Evolutionary conservation across 2,329 filamentous ascomycete genomes (phyloP).

Genomic region (Cladosporium sp.): DNA sequence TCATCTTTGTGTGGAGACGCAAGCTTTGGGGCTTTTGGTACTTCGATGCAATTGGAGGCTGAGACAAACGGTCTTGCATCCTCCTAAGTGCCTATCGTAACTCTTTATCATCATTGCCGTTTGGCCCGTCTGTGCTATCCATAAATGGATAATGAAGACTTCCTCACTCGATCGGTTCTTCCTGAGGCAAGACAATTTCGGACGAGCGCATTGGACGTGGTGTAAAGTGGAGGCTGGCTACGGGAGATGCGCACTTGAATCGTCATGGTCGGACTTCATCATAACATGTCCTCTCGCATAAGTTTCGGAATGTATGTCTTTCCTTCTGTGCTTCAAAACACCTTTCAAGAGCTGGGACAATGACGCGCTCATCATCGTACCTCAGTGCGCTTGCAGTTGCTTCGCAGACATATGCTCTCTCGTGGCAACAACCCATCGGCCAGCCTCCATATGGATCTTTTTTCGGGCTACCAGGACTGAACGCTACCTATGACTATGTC

Average conservation of each 20-base stretch:
- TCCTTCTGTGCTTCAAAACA: background rate
- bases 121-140: background rate
- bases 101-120: background rate
- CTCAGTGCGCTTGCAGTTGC: background rate
- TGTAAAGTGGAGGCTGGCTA: background rate
- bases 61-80: background rate
- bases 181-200: background rate
- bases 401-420: background rate
- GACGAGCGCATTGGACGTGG: background rate
- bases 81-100: background rate
- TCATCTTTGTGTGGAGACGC: background rate
- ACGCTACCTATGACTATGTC: constrained; percentile 30
- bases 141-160: background rate
- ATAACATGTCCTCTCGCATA: too few species aligned
- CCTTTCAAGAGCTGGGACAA: background rate
- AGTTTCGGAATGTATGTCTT: too few species aligned
- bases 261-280: too few species aligned
- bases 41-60: background rate
- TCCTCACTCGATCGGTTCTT: background rate
- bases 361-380: background rate
- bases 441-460: constrained; percentile 18
- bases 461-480: constrained; percentile 24
- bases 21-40: background rate
- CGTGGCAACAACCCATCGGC: constrained; percentile 5
- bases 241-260: too few species aligned